Conservation (phyloP, 306 rosid species). For the Vigna trinervia region DNA sequence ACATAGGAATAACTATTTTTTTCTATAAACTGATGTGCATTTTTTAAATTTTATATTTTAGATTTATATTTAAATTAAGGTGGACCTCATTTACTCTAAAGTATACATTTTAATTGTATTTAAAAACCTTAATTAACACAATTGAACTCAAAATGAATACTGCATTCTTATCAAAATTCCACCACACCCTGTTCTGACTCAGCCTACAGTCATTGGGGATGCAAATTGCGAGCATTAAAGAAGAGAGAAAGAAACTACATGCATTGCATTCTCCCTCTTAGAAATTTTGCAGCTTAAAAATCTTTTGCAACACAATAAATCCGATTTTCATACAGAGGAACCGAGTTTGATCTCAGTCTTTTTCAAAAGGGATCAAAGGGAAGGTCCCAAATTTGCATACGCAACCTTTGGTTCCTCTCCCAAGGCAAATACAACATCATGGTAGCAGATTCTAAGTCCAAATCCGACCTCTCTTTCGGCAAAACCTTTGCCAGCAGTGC, state of each 20-base stretch:
- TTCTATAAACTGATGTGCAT: no score
- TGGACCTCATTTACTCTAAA: no score
- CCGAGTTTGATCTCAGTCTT: neutral
- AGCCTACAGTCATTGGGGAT: neutral
- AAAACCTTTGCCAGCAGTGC: constrained; percentile 71
- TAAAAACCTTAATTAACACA: neutral
- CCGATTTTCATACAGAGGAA: neutral
- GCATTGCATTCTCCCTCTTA: neutral
- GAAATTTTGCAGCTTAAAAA: neutral
- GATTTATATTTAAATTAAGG: no score
- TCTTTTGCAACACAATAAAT: neutral
- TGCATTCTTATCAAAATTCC: neutral
- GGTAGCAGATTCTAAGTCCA: constrained; percentile 70
- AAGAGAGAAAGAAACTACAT: neutral
- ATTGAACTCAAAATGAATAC: neutral
- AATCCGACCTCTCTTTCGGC: constrained; percentile 70
- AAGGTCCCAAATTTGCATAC: neutral
- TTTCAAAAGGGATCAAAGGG: neutral
- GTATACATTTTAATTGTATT: no score
- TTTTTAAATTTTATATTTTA: no score
- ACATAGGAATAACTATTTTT: no score
- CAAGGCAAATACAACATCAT: constrained; percentile 30
- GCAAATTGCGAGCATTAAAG: neutral
- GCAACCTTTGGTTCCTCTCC: constrained; percentile 25
- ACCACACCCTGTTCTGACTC: neutral